Conservation (phyloP, 1,284 basidiomycete genomes). For the Apiotrichum domesticum region DNA sequence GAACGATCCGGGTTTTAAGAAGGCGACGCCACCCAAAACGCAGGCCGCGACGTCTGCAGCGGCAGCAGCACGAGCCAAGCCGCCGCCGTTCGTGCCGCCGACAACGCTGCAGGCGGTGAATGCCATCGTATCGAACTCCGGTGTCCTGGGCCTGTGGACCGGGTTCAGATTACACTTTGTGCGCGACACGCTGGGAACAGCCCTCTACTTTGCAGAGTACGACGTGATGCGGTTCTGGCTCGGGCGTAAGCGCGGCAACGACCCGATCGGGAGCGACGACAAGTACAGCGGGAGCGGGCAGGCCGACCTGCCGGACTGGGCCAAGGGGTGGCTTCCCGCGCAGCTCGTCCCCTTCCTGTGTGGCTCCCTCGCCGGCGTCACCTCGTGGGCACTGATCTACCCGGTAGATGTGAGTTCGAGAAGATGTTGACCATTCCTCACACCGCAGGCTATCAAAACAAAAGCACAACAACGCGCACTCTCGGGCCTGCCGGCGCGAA, state of each 20-base stretch:
- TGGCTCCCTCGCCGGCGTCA: constrained; percentile 45
- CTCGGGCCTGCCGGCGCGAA: constrained; percentile 35
- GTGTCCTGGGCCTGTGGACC: constrained; percentile 37
- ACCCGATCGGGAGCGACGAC: constrained; percentile 6
- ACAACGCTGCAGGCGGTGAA: constrained; percentile 41
- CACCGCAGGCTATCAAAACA: constrained; percentile 43
- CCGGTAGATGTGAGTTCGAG: constrained; percentile 44
- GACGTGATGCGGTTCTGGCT: constrained; percentile 45
- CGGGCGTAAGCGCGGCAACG: constrained; percentile 14
- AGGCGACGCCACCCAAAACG: no score
- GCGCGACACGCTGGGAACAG: constrained; percentile 45
- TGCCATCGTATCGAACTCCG: constrained; percentile 31
- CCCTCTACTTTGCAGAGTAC: constrained; percentile 47
- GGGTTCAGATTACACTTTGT: constrained; percentile 42
- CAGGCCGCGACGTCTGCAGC: neutral
- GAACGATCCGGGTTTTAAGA: no score
- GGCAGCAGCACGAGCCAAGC: neutral
- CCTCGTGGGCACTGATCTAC: constrained; percentile 46
- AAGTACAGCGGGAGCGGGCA: constrained; percentile 15
- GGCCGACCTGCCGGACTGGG: constrained; percentile 43
- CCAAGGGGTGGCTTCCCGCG: constrained; percentile 35
- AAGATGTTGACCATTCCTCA: neutral
- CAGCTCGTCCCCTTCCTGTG: constrained; percentile 43
- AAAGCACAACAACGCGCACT: constrained; percentile 46
- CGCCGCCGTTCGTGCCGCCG: constrained; percentile 27